A percentile compares a stretch with the other conserved stretches of the same genome.
phyloP scores from a whole-genome alignment of 306 rosid genomes.

The Vigna mungo region DNA sequence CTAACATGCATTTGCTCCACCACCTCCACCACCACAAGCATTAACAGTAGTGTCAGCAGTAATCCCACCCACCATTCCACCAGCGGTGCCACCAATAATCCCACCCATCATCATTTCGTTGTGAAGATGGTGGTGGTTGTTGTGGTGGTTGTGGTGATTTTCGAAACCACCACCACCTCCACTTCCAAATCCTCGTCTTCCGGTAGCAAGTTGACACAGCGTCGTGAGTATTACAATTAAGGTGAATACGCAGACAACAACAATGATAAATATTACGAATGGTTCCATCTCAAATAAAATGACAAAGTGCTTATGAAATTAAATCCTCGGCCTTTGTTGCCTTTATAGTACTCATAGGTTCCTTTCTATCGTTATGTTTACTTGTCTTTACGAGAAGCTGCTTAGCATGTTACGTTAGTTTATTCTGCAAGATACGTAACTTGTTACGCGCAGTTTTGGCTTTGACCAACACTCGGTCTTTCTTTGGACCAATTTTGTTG shows the following conservation, averaged over 20 bases:
- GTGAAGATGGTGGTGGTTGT: background rate
- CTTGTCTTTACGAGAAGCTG: conserved; percentile 5
- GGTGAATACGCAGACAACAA: background rate
- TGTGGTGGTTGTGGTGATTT: conserved; percentile 4
- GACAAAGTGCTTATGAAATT: background rate
- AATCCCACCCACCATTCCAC: background rate
- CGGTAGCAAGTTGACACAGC: conserved; percentile 9
- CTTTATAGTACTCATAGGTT: background rate
- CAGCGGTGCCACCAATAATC: background rate
- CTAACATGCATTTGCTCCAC: background rate
- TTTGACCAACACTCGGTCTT: conserved; percentile 21
- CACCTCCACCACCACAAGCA: background rate
- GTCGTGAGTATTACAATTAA: background rate
- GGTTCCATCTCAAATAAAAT: conserved; percentile 33
- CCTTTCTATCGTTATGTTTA: background rate
- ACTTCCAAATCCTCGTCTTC: background rate
- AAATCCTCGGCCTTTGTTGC: background rate
- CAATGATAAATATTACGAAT: conserved; percentile 34
- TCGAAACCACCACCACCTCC: background rate
- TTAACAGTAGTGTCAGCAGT: no score
- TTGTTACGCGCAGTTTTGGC: background rate
- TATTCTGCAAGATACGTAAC: conserved; percentile 19
- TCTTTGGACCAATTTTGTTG: background rate
- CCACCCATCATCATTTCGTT: conserved; percentile 11
- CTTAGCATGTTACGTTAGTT: background rate